phyloP scores from a whole-genome alignment of 768 basidiomycete genomes.

The Termitomyces sp. region DNA sequence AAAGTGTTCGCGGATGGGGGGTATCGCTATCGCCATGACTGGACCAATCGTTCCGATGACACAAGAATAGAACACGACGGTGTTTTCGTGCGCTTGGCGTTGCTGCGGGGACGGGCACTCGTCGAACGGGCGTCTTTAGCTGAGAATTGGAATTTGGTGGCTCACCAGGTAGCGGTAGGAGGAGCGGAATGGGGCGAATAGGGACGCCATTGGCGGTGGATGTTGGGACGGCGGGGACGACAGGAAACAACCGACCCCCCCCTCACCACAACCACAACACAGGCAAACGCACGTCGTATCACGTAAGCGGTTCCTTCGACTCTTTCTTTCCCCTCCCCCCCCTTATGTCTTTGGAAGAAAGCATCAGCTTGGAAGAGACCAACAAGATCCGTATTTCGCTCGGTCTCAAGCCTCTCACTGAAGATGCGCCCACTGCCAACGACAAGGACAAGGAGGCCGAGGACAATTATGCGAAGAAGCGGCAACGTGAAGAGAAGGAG shows the following conservation, averaged over 20 bases:
- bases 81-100: conserved; percentile 87
- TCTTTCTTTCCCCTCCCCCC: neutral
- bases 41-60: conserved; percentile 74
- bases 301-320: conserved; percentile 17
- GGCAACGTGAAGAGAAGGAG: conserved; percentile 65
- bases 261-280: neutral
- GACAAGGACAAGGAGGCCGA: conserved; percentile 82
- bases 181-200: conserved; percentile 41
- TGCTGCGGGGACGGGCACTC: conserved; percentile 45
- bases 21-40: conserved; percentile 63
- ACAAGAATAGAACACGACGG: conserved; percentile 86
- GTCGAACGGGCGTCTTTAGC: too few species aligned
- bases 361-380: conserved; percentile 90
- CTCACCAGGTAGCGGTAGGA: conserved; percentile 48
- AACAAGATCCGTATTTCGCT: conserved; percentile 93
- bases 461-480: conserved; percentile 73
- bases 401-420: conserved; percentile 90
- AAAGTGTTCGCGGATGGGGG: conserved; percentile 71
- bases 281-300: conserved; percentile 11
- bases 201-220: conserved; percentile 32
- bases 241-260: too few species aligned
- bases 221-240: neutral
- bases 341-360: conserved; percentile 71
- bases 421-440: conserved; percentile 65
- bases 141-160: neutral